Evolutionary conservation across 2,329 filamentous ascomycete genomes (phyloP).

Genomic region (Fusarium floridanum): DNA sequence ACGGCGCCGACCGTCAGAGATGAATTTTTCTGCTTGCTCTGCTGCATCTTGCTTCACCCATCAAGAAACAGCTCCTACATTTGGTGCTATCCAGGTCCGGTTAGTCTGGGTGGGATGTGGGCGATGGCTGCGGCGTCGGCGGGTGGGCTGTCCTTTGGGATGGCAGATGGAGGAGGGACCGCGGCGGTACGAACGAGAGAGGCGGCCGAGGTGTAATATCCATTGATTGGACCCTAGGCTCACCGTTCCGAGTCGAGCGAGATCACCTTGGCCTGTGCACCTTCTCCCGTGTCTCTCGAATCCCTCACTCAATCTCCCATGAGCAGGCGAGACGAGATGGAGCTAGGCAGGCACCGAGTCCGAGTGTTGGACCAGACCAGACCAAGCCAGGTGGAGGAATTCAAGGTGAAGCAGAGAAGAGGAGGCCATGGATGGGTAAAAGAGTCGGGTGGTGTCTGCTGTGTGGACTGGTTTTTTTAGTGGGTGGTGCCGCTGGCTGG

Average conservation of each 20-base stretch:
- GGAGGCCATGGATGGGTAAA: not conserved
- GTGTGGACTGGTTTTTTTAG: conserved; percentile 42
- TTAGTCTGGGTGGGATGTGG: conserved; percentile 37
- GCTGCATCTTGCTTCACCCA: not conserved
- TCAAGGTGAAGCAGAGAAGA: conserved; percentile 29
- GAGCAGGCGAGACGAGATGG: not conserved
- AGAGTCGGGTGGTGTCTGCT: conserved; percentile 18
- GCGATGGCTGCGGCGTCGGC: conserved; percentile 33
- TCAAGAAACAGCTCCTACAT: not conserved
- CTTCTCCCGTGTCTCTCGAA: not conserved
- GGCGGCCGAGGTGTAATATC: conserved; percentile 8
- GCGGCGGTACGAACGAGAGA: not conserved
- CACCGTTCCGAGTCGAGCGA: conserved; percentile 7
- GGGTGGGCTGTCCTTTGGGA: conserved; percentile 26
- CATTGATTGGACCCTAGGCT: conserved; percentile 10
- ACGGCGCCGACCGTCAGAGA: conserved; percentile 11
- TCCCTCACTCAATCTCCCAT: conserved; percentile 18
- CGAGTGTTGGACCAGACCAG: not conserved
- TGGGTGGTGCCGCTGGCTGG: conserved; percentile 35
- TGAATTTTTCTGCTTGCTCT: conserved; percentile 18
- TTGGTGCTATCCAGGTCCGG: conserved; percentile 27
- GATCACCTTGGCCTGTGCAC: conserved; percentile 8
- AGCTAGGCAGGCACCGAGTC: not conserved
- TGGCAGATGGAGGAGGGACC: conserved; percentile 7
- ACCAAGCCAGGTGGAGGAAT: conserved; percentile 9